Evolutionary conservation across 768 basidiomycete genomes (phyloP), one percentile per base, ranked within the genome.

Genomic region (Cytidiella melzeri): DNA sequence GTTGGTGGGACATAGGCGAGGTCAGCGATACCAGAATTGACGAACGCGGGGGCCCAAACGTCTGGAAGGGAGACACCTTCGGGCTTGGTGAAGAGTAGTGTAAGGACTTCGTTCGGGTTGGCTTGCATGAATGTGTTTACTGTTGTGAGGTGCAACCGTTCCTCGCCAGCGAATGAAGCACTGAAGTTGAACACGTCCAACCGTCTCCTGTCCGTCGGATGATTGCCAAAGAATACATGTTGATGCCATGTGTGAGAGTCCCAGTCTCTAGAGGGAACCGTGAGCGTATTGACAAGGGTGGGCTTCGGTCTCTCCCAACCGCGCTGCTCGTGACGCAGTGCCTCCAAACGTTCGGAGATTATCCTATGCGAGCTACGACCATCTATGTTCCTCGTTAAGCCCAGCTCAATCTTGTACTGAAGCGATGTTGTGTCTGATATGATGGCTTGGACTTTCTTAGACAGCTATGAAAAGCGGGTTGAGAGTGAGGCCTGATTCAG

Each of bases 81-180:
- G 3, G 77, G 79, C 60, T 85, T 85, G 34, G 83, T 83, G 57
- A 86, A 82, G 30, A 85, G 65, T 44, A 85, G 64, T 0, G 83
- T 81, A 43, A 85, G 50, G 37, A 84, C 80, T 52, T 85, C 83
- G 54, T 76, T 80, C 0, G 83, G 81, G 57, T 85, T 81, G 9
- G 73, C 67, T 42, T 75, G 72, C 23, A 84, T 67, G 67, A 74
- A 84, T 1, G 70, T 66, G 76, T 77, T 56, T 43, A 73, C 67
- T n/a, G 49, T 62, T 11, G 58, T 54, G 30, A 73, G 61, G 58
- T 72, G 25, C 3, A 53, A 15, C 19, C 52, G 52, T 1, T 44
- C 52, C 2, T 43, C 34, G 13, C 47, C 52, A 25, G 37, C 7
- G 3, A 48, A n/a, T 12, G 39, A 21, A 10, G 21, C 20, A 27